These are phyloP conservation scores for Crithidia thermophila DNA, from an alignment of 208 protist species.

Conservation along the genomic window DNA sequence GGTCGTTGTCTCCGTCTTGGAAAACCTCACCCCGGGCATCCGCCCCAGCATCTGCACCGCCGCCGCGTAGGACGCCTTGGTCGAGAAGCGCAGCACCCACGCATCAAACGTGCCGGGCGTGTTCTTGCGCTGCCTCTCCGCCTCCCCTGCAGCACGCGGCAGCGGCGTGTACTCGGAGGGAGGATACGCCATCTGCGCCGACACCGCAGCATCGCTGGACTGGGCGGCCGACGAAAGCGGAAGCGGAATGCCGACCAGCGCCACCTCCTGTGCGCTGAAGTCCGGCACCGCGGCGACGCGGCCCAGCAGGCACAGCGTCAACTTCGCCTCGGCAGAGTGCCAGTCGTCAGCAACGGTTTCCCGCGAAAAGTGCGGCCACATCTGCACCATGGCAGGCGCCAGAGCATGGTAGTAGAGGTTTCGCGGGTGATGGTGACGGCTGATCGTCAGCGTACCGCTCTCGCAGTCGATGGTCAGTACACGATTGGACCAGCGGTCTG, in stretches of 20 bases:
- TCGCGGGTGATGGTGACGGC: neutral
- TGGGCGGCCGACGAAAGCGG: neutral
- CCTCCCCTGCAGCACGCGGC: too few species aligned
- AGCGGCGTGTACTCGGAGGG: too few species aligned
- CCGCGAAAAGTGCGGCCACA: neutral
- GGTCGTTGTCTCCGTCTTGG: too few species aligned
- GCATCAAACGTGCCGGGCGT: neutral
- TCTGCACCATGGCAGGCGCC: neutral
- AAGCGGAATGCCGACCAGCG: neutral
- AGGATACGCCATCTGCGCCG: too few species aligned
- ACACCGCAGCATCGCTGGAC: too few species aligned
- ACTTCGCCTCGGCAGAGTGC: neutral
- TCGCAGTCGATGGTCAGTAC: neutral
- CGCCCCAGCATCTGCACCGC: neutral
- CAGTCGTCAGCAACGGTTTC: neutral
- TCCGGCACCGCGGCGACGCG: neutral
- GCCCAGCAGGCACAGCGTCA: neutral
- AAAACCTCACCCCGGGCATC: neutral
- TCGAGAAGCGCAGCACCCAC: neutral
- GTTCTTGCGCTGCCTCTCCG: neutral
- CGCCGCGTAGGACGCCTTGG: constrained; percentile 2
- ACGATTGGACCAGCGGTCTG: neutral
- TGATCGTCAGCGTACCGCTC: constrained; percentile 2
- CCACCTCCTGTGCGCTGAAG: neutral
- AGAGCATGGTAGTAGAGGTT: neutral